These are phyloP conservation scores for Phylloporus arenicola DNA, from an alignment of 768 basidiomycete genomes.

Conservation along the genomic window DNA sequence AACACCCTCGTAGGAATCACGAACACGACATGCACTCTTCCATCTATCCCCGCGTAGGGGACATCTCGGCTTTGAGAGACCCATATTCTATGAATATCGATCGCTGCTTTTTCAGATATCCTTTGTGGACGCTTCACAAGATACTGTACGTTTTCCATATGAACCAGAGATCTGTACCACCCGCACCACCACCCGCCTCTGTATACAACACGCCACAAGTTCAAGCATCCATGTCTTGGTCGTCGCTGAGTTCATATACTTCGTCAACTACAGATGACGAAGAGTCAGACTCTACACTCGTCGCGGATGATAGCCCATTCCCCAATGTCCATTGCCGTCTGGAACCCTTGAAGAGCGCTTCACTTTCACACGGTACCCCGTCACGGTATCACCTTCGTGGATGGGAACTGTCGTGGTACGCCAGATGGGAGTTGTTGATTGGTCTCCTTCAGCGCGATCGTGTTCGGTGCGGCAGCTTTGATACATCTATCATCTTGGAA, in stretches of 20 bases:
- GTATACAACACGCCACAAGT: constrained; percentile 10
- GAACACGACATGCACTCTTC: constrained; percentile 21
- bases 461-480: constrained; percentile 9
- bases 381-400: constrained; percentile 14
- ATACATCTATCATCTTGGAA: neutral
- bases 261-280: constrained; percentile 24
- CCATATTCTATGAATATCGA: constrained; percentile 54
- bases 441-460: constrained; percentile 35
- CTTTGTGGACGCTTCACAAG: constrained; percentile 64
- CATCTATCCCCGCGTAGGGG: constrained; percentile 58
- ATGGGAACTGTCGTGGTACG: constrained; percentile 50
- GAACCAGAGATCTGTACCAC: constrained; percentile 27
- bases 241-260: constrained; percentile 16
- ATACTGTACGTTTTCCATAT: constrained; percentile 60
- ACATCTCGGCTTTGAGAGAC: constrained; percentile 53
- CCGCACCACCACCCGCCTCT: constrained; percentile 1
- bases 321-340: neutral
- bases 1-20: constrained; percentile 2
- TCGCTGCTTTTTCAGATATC: constrained; percentile 50
- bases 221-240: constrained; percentile 14
- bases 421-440: constrained; percentile 49
- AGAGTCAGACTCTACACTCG: constrained; percentile 54
- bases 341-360: constrained; percentile 2
- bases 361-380: constrained; percentile 5
- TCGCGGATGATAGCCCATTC: constrained; percentile 39